Evolutionary conservation across 2,329 filamentous ascomycete genomes (phyloP), one percentile per base, ranked within the genome.

Genomic region (Venturia pyrina): DNA sequence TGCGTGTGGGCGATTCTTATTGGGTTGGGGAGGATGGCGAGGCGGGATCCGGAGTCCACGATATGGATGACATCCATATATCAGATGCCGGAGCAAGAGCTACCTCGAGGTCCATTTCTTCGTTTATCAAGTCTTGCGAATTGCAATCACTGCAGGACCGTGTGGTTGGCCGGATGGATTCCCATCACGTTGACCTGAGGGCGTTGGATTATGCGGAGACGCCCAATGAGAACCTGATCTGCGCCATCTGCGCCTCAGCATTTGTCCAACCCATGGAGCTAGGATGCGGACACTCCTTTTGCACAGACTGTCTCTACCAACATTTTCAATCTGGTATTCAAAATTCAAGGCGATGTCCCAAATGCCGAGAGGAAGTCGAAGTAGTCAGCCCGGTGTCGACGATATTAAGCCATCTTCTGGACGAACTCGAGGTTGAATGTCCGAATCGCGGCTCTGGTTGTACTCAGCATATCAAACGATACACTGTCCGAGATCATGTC

Each of bases 271-370:
- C 85, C 1, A 79, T 86, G 57, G 73, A 83, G 69, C 76, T 85
- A 61, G 78, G 82, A 69, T 88, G 85, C 74, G 84, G 87, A 68
- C 85, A 88, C 75, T 82, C 84, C 68, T 88, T 88, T 75, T 88
- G 85, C 74, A 77, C 79, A 65, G 79, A 82, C 32, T 88, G 85
- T 70, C 77, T 88, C 67, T 79, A 65, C 32, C 44, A 62, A 15
- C 53, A 61, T 40, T n/a, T 67, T 65, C 24, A 34, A 44, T 60
- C 34, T 2, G 66, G 56, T 5, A 61, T 62, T n/a, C 53, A 70
- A 70, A 66, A 74, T 73, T 32, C 63, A 37, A 19, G 74, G 70
- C 78, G 76, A 43, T 87, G 85, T 75, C 85, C 85, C 60, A 82
- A 81, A 4, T 87, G 85, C 71, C 82, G 85, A 48, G 78, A 79